Conservation (phyloP, 139 green algal species). For the Volvox africanus region DNA sequence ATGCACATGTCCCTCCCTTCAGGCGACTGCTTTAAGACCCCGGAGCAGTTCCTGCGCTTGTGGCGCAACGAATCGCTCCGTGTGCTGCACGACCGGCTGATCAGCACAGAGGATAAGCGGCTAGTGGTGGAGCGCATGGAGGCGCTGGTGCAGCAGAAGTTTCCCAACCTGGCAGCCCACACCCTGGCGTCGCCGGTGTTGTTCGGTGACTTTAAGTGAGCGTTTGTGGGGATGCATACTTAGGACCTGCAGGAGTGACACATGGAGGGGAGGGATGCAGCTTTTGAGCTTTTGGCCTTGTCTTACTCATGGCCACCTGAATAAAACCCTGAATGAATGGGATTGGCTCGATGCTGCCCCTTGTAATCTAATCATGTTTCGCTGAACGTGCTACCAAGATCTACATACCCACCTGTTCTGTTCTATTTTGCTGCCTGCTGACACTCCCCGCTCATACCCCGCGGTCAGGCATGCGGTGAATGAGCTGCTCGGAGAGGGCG, state of each 20-base stretch:
- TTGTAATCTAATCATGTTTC: no score
- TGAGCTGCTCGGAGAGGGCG: slow-evolving; percentile 47
- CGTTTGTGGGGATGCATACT: not conserved
- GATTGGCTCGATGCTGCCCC: no score
- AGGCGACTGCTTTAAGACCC: slow-evolving; percentile 64
- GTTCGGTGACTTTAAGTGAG: slow-evolving; percentile 84
- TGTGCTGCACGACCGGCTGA: slow-evolving; percentile 85
- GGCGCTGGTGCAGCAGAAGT: slow-evolving; percentile 58
- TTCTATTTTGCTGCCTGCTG: not conserved
- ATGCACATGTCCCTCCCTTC: not conserved
- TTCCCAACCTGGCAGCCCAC: slow-evolving; percentile 55
- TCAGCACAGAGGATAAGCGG: slow-evolving; percentile 65
- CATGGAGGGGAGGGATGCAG: no score
- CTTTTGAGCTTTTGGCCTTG: no score
- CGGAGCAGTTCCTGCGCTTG: slow-evolving; percentile 73
- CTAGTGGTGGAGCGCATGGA: slow-evolving; percentile 68
- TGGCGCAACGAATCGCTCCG: slow-evolving; percentile 83
- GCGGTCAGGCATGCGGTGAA: slow-evolving; percentile 44
- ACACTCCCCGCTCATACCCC: not conserved
- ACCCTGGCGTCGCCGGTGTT: slow-evolving; percentile 78
- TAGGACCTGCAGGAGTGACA: not conserved
- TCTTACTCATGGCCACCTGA: not conserved
- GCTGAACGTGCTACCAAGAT: no score
- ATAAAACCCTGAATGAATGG: no score
- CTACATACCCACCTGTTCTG: not conserved